Evolutionary conservation across 257 asterid species (phyloP).

Genomic region (Mentha longifolia): DNA sequence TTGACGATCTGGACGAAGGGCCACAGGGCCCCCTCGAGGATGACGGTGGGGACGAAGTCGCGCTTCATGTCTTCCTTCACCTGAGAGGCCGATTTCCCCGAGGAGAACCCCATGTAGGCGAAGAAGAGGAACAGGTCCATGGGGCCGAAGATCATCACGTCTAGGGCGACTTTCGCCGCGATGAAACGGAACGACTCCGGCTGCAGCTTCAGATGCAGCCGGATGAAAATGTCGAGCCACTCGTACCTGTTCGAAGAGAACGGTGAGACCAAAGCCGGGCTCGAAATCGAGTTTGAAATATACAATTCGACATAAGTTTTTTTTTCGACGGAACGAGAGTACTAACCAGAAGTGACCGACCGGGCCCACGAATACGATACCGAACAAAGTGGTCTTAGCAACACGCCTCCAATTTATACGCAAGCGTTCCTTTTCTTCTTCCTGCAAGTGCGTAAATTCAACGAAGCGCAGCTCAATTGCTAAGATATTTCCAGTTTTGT

Average conservation of each 20-base stretch:
- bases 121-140: constrained; percentile 70
- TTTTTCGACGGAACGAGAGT: constrained; percentile 11
- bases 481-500: no score
- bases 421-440: constrained; percentile 46
- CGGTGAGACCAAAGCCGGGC: no score
- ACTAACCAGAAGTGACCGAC: constrained; percentile 89
- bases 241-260: constrained; percentile 61
- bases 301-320: no score
- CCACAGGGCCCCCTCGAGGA: constrained; percentile 80
- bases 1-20: constrained; percentile 78
- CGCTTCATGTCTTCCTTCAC: constrained; percentile 74
- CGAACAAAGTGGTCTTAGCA: constrained; percentile 77
- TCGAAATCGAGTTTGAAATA: no score
- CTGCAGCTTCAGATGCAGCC: constrained; percentile 49
- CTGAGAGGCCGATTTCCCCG: constrained; percentile 65
- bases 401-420: constrained; percentile 84
- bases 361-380: constrained; percentile 87
- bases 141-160: constrained; percentile 79
- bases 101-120: constrained; percentile 81
- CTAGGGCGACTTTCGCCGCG: constrained; percentile 73
- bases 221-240: constrained; percentile 67
- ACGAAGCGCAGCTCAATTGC: no score
- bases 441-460: constrained; percentile 43
- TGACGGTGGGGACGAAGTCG: constrained; percentile 72
- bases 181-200: constrained; percentile 72